Conservation (phyloP, 2,329 filamentous ascomycete species). For the Nigrospora oryzae region DNA sequence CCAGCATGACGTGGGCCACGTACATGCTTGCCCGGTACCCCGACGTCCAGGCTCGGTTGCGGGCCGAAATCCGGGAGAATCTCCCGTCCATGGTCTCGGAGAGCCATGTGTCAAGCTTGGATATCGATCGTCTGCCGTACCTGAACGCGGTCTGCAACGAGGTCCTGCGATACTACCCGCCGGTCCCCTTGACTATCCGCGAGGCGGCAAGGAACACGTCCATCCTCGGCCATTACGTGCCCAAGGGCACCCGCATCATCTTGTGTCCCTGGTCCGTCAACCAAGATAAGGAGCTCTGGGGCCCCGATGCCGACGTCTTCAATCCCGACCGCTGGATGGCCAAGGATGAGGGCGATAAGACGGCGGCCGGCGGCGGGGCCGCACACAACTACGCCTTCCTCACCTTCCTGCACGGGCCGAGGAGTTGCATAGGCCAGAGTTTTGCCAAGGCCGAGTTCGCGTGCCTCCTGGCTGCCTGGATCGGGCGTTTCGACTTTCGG, state of each 20-base stretch:
- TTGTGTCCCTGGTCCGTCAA: constrained; percentile 63
- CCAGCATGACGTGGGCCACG: constrained; percentile 29
- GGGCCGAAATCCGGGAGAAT: constrained; percentile 27
- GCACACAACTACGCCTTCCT: constrained; percentile 68
- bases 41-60: constrained; percentile 25
- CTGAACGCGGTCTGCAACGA: constrained; percentile 35
- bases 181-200: constrained; percentile 50
- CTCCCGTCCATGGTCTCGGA: constrained; percentile 24
- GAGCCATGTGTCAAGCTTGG: constrained; percentile 18
- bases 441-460: constrained; percentile 84
- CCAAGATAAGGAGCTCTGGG: constrained; percentile 63
- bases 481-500: constrained; percentile 64
- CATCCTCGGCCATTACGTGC: constrained; percentile 49
- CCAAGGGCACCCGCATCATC: constrained; percentile 56
- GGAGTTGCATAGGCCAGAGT: constrained; percentile 74
- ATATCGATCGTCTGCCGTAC: constrained; percentile 29
- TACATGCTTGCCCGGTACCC: constrained; percentile 27
- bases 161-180: constrained; percentile 29
- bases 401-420: constrained; percentile 79
- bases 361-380: constrained; percentile 59
- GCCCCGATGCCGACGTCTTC: constrained; percentile 64
- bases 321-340: constrained; percentile 69
- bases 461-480: constrained; percentile 67
- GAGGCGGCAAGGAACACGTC: constrained; percentile 45
- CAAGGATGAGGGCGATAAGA: constrained; percentile 23